These are phyloP conservation scores for Pisolithus sp. DNA, from an alignment of 768 basidiomycete genomes.

Conservation along the genomic window DNA sequence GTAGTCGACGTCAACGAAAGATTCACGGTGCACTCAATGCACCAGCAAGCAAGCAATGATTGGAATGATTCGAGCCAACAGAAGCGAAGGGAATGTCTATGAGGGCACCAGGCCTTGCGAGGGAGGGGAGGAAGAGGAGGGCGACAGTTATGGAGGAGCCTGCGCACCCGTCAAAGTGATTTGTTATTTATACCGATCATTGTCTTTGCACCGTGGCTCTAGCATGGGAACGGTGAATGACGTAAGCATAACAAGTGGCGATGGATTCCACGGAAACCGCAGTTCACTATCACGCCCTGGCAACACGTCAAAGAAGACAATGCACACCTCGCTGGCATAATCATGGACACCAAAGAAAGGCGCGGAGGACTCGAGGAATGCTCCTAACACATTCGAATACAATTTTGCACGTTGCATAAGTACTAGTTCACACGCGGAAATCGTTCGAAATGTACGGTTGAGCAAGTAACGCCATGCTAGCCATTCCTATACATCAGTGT, in stretches of 20 bases:
- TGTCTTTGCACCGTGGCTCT: background rate
- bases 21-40: conserved; percentile 7
- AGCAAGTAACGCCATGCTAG: no score
- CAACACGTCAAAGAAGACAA: no score
- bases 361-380: no score
- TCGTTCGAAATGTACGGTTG: no score
- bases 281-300: background rate
- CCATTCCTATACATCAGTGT: no score
- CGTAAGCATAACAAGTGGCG: background rate
- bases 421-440: no score
- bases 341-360: no score
- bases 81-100: conserved; percentile 7
- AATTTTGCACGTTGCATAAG: no score
- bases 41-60: background rate
- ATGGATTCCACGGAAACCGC: background rate
- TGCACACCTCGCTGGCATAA: no score
- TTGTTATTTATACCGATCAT: background rate
- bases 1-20: background rate
- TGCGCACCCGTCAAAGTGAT: background rate
- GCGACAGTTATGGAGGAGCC: background rate
- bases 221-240: background rate
- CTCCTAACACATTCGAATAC: no score
- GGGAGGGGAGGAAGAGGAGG: background rate
- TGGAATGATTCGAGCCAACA: conserved; percentile 14
- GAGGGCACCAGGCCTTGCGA: conserved; percentile 17